Base-by-base conservation (phyloP, 2,329 filamentous ascomycete species). In the Xylariales sp. region DNA sequence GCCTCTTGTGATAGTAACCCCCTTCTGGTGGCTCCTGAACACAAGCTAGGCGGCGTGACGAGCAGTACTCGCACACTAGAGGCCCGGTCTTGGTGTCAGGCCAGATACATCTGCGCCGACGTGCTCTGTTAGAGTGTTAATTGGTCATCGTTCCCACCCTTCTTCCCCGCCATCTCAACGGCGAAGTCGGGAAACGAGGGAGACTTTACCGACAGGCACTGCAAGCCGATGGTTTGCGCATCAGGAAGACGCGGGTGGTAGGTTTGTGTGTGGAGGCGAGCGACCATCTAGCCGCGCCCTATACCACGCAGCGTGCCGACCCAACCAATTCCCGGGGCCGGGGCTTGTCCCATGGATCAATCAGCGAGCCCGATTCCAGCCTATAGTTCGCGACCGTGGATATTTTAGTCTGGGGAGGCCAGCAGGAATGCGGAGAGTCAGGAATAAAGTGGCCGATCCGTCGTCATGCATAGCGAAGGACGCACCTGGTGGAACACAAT, bases 211-310 rank as follows among this genome's bases (percentile, higher is more conserved):
- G 33, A 15, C 40, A 41, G 25, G 34, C 34, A 29, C 20, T 33
- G 25, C 40, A 41, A 13, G 40, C 40, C 16, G 34, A 37, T 14
- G 40, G 40, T 33, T 29, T 41, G 14, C 40, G 33, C 40, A 41
- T 41, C 8, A n/a, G 21, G 23, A n/a, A 23, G 20, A 7, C n/a
- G 10, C 11, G 15, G 16, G n/a, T 19, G 5, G 10, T n/a, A 21
- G 34, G 34, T 27, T 27, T 27, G 23, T 15, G 16, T 20, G 16
- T 23, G 34, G 16, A 29, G 24, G 14, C 19, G 29, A 31, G 19
- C 16, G n/a, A 18, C 23, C 29, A 31, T 17, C 29, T 16, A 12
- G 15, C 14, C 5, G 14, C 15, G 20, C 18, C 20, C 17, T 20
- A n/a, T 17, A 33, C 13, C 13, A 33, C 16, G 13, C 17, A 14